Evolutionary conservation across 1,284 basidiomycete species (phyloP).

Genomic region (Microbotryum silenes-acaulis): DNA sequence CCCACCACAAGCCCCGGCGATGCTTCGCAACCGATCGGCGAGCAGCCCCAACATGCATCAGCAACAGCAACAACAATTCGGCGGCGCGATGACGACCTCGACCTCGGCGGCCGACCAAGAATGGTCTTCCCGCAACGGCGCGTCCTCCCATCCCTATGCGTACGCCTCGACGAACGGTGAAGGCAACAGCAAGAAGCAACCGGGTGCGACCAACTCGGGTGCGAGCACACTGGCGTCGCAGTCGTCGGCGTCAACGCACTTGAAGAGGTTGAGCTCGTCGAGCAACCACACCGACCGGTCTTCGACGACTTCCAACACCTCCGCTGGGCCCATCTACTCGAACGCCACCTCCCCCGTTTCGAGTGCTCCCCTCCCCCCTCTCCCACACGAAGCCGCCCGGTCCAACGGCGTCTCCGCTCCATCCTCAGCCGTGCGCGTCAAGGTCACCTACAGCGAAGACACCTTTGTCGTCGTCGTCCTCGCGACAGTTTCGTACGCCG

Average conservation of each 20-base stretch:
- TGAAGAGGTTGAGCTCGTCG: slow-evolving; percentile 29
- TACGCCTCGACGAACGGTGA: neutral
- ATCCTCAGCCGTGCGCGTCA: slow-evolving; percentile 37
- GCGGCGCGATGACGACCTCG: neutral
- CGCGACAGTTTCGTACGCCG: slow-evolving; percentile 62
- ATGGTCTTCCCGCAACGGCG: too few relatives aligned
- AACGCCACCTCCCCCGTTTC: slow-evolving; percentile 10
- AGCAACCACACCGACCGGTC: slow-evolving; percentile 33
- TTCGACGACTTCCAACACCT: slow-evolving; percentile 28
- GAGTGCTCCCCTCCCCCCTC: neutral
- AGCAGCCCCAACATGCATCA: slow-evolving; percentile 47
- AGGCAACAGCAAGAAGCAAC: neutral
- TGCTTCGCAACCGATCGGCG: slow-evolving; percentile 43
- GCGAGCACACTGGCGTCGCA: slow-evolving; percentile 25
- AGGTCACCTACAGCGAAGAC: slow-evolving; percentile 76
- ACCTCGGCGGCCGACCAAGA: too few relatives aligned
- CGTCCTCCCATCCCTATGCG: neutral
- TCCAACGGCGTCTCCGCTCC: neutral
- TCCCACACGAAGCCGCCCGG: neutral
- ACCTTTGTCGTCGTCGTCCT: slow-evolving; percentile 87
- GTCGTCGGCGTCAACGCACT: slow-evolving; percentile 17
- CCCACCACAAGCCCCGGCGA: slow-evolving; percentile 31
- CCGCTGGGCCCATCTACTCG: slow-evolving; percentile 10
- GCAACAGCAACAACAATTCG: neutral
- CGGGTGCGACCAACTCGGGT: slow-evolving; percentile 17